Conservation (phyloP, 768 basidiomycete genomes). For the Lactarius vividus region DNA sequence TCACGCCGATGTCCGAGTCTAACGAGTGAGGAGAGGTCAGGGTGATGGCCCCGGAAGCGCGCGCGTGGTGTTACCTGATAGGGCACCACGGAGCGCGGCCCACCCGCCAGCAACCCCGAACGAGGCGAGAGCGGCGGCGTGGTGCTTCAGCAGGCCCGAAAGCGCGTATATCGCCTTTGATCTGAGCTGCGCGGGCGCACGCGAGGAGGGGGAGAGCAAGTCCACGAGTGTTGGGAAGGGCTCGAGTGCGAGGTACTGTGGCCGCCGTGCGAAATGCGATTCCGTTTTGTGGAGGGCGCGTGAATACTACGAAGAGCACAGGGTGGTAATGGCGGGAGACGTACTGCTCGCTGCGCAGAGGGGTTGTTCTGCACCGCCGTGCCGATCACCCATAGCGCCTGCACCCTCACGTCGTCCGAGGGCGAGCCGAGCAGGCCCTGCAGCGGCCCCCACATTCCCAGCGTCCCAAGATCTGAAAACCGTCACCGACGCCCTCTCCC, state of each 20-base stretch:
- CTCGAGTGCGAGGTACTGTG: conserved; percentile 60
- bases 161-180: conserved; percentile 83
- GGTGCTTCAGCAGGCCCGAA: conserved; percentile 78
- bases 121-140: conserved; percentile 56
- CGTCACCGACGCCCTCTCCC: neutral
- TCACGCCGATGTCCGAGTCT: conserved; percentile 76
- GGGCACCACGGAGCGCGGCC: conserved; percentile 52
- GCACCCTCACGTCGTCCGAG: conserved; percentile 58
- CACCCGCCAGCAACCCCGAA: conserved; percentile 61
- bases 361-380: conserved; percentile 92
- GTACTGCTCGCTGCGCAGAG: conserved; percentile 70
- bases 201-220: conserved; percentile 54
- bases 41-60: too few relatives aligned
- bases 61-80: conserved; percentile 53
- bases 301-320: too few relatives aligned
- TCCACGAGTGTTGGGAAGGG: conserved; percentile 64
- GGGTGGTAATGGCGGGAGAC: conserved; percentile 33
- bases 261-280: too few relatives aligned
- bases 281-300: too few relatives aligned
- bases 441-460: conserved; percentile 78
- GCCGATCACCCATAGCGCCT: conserved; percentile 82
- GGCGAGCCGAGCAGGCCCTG: conserved; percentile 60
- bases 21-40: too few relatives aligned
- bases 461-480: conserved; percentile 61
- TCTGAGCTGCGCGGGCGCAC: conserved; percentile 49